Base-by-base conservation (phyloP, 2,329 filamentous ascomycete genomes). In the Alternaria arborescens region DNA sequence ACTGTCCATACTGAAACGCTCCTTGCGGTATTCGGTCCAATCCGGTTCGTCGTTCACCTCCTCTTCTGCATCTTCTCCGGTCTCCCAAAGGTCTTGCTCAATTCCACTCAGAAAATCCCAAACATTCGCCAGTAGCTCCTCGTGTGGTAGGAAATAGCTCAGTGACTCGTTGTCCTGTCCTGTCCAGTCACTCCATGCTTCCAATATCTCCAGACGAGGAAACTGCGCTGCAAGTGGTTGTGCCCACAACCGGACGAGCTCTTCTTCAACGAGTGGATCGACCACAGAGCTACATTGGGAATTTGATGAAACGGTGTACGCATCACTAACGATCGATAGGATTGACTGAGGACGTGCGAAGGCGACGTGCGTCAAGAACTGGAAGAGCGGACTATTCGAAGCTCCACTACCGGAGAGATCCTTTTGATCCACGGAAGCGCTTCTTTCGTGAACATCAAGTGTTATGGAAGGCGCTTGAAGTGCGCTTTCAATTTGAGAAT, bases 81-180 rank as follows among this genome's bases (percentile, higher is more conserved):
- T 71, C 22, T 72, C 69, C 75, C 74, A 77, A 3, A 77, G 60
- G 55, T 76, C 71, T 44, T 78, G 75, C 44, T 77, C 74, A 18
- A 72, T 61, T 12, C 75, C 74, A 36, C 70, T 74, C 28, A 78
- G 44, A 43, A 78, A 78, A 38, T 77, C 75, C 74, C 75, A 77
- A 2, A 66, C 74, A 14, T 60, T 70, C 20, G 71, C 74, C 2
- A 77, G 54, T 8, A 74, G 58, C 38, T 75, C 74, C 34, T 75
- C 66, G 3, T 63, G 67, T 1, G 74, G 74, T 2, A 77, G 48
- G n/a, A 76, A 69, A 60, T 78, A 78, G 14, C 68, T 71, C 22
- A 75, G 61, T 0, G 62, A 71, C 38, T 75, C 70, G 30, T 68
- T 70, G 43, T 75, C 72, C n/a, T 69, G 59, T 1, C 74, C 72